Evolutionary conservation across 768 basidiomycete species (phyloP).

Genomic region (Mycena crocata): DNA sequence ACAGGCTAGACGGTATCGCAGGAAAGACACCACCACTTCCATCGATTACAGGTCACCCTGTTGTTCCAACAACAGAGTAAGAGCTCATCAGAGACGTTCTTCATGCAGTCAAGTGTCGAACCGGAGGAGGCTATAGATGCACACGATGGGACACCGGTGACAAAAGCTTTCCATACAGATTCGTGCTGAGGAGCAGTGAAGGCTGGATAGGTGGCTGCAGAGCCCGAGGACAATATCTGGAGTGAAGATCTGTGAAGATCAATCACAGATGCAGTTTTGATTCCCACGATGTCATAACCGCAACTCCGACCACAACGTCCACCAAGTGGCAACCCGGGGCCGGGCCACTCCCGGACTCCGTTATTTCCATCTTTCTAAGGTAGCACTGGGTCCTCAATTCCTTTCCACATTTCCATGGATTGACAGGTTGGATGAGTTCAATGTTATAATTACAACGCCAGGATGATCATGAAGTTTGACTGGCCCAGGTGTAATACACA

Average conservation of each 20-base stretch:
- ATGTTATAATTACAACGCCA: too few species aligned
- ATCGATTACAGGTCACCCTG: neutral
- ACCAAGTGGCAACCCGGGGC: too few species aligned
- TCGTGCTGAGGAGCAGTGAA: conserved; percentile 4
- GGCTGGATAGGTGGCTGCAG: neutral
- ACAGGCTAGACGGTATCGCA: neutral
- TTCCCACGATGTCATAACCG: too few species aligned
- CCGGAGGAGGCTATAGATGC: neutral
- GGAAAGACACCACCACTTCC: neutral
- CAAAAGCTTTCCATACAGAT: neutral
- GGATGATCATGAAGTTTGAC: too few species aligned
- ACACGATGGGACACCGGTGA: conserved; percentile 4
- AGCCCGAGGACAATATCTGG: conserved; percentile 13
- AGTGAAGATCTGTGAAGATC: neutral
- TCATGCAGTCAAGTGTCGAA: conserved; percentile 6
- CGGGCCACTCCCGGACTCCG: too few species aligned
- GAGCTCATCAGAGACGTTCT: neutral
- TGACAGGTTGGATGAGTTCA: too few species aligned
- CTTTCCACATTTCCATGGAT: too few species aligned
- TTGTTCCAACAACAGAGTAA: neutral
- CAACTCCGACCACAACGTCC: too few species aligned
- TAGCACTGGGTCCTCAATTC: too few species aligned
- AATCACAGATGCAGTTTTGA: neutral
- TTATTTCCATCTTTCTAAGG: too few species aligned
- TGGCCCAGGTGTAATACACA: too few species aligned